Evolutionary conservation across 176 grass and related monocot genomes (phyloP).

Genomic region (Lolium rigidum): DNA sequence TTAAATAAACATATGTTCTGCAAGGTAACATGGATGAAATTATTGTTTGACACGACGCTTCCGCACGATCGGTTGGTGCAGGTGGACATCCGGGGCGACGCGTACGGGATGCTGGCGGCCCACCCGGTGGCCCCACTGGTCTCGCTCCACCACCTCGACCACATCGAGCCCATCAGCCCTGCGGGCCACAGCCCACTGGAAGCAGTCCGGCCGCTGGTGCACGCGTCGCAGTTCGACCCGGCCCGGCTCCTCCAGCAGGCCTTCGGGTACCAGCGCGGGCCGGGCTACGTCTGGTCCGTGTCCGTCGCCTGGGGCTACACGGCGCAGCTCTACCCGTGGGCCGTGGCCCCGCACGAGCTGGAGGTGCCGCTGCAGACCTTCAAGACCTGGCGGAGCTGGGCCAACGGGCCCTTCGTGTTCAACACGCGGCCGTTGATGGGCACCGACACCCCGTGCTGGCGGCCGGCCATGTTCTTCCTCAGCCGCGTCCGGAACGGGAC

Average conservation of each 20-base stretch:
- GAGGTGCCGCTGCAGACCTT: constrained; percentile 75
- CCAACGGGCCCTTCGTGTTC: constrained; percentile 74
- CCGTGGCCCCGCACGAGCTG: constrained; percentile 52
- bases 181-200: constrained; percentile 38
- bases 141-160: constrained; percentile 84
- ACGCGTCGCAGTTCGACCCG: constrained; percentile 56
- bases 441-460: constrained; percentile 46
- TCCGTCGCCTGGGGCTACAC: constrained; percentile 85
- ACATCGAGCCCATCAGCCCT: constrained; percentile 67
- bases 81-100: constrained; percentile 79
- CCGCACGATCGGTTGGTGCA: constrained; percentile 22
- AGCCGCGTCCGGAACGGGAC: constrained; percentile 31
- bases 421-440: constrained; percentile 53
- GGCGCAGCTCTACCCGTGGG: constrained; percentile 70
- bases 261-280: constrained; percentile 74
- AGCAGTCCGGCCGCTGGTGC: constrained; percentile 48
- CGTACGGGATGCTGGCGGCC: constrained; percentile 85
- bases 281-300: constrained; percentile 65
- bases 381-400: constrained; percentile 70
- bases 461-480: constrained; percentile 68
- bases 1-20: too few relatives aligned
- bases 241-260: constrained; percentile 69
- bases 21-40: too few relatives aligned
- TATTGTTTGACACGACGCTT: too few relatives aligned
- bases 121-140: constrained; percentile 86